These are phyloP conservation scores for Blakeslea trispora DNA, from an alignment of 371 early-diverging fungal species.

Conservation along the genomic window DNA sequence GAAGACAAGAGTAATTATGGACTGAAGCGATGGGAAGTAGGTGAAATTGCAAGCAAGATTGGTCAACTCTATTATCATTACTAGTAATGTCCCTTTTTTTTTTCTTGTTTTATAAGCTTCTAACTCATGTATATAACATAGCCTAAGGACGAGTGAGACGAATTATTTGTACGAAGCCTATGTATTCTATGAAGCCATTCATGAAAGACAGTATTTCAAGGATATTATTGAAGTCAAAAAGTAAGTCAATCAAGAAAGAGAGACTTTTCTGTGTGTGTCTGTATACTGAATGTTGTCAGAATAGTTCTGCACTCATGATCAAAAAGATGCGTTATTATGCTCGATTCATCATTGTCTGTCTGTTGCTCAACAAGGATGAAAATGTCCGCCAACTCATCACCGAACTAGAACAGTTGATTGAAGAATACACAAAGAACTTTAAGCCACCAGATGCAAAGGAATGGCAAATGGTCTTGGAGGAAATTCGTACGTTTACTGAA, in stretches of 20 bases:
- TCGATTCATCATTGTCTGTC: slow-evolving; percentile 93
- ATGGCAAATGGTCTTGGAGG: slow-evolving; percentile 91
- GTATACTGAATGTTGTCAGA: not conserved
- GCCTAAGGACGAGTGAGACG: slow-evolving; percentile 92
- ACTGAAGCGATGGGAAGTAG: slow-evolving; percentile 95
- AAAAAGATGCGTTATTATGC: slow-evolving; percentile 97
- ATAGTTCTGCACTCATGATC: slow-evolving; percentile 86
- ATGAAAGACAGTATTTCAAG: slow-evolving; percentile 91
- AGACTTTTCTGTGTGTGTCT: not conserved
- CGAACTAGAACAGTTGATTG: slow-evolving; percentile 80
- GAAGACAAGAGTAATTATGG: slow-evolving; percentile 90
- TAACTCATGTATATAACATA: too few relatives aligned
- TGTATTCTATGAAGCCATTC: slow-evolving; percentile 95
- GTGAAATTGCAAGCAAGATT: slow-evolving; percentile 97
- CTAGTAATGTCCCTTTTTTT: slow-evolving; percentile 54
- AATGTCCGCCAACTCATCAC: slow-evolving; percentile 77
- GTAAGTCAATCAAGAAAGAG: slow-evolving; percentile 33
- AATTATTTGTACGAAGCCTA: slow-evolving; percentile 93
- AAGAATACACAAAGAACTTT: slow-evolving; percentile 84
- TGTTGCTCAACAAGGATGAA: slow-evolving; percentile 83
- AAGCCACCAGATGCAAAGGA: slow-evolving; percentile 90
- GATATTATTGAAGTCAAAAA: slow-evolving; percentile 90
- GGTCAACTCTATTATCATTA: slow-evolving; percentile 92
- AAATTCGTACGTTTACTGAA: slow-evolving; percentile 88
- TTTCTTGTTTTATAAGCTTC: too few relatives aligned